These are phyloP conservation scores for Phyllosticta citrichinensis DNA, from an alignment of 2,329 filamentous ascomycete species.

Conservation along the genomic window DNA sequence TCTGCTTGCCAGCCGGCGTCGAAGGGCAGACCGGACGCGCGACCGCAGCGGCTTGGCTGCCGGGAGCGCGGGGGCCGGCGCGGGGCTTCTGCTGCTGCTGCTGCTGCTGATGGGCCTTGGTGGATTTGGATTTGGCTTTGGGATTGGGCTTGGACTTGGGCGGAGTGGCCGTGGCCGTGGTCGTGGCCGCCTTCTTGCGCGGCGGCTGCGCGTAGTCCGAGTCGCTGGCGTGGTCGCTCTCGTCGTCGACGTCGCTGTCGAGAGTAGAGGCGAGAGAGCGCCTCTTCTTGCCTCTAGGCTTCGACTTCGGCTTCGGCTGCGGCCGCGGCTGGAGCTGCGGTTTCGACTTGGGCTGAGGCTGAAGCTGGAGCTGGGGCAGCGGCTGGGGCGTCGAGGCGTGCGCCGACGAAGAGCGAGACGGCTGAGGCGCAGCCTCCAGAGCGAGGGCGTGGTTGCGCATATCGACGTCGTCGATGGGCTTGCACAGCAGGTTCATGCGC, in stretches of 20 bases:
- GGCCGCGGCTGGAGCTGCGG: not conserved
- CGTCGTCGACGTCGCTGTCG: not conserved
- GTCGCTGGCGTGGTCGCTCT: not conserved
- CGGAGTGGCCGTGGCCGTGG: not conserved
- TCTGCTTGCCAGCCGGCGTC: not conserved
- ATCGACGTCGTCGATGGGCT: not conserved
- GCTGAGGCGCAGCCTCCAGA: too few species aligned
- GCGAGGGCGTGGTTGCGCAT: not conserved
- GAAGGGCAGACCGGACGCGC: not conserved
- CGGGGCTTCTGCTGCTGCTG: not conserved
- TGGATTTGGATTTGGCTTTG: not conserved
- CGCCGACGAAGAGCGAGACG: not conserved
- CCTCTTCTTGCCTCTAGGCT: not conserved
- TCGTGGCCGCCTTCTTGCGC: not conserved
- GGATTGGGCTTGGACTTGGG: not conserved
- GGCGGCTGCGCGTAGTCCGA: not conserved
- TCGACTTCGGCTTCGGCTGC: not conserved
- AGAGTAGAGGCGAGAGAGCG: not conserved
- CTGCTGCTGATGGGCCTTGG: not conserved
- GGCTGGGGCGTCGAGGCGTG: not conserved
- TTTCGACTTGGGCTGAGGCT: not conserved
- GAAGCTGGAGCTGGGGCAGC: not conserved
- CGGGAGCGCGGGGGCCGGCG: not conserved
- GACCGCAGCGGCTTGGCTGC: not conserved
- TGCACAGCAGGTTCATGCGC: not conserved